Conservation (phyloP, 257 asterid genomes). For the Leonotis leonurus region DNA sequence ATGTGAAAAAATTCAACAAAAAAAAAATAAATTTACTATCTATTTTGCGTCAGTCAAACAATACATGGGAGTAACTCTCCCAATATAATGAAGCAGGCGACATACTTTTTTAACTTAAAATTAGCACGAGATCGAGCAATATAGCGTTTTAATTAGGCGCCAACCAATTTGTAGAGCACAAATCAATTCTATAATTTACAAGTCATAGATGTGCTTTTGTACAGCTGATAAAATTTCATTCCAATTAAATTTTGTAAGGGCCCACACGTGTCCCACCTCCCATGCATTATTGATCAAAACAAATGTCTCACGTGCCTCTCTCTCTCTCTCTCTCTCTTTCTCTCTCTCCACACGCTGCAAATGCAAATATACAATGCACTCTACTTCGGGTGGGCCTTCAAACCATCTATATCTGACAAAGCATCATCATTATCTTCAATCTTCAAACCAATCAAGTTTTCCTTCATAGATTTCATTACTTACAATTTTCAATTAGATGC, state of each 20-base stretch:
- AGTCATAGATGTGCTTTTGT: too few species aligned
- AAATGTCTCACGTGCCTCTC: slow-evolving; percentile 24
- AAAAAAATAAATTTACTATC: too few species aligned
- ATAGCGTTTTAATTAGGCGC: too few species aligned
- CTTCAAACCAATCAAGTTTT: slow-evolving; percentile 3
- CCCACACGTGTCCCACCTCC: slow-evolving; percentile 32
- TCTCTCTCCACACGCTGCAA: slow-evolving; percentile 8
- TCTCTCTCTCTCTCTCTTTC: slow-evolving; percentile 10
- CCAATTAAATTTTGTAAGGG: slow-evolving; percentile 13
- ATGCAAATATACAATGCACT: slow-evolving; percentile 20
- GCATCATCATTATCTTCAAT: slow-evolving; percentile 30
- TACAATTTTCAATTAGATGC: too few species aligned
- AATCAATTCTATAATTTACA: too few species aligned
- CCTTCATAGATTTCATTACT: neutral
- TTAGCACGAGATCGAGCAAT: too few species aligned
- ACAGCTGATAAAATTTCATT: neutral
- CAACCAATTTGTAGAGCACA: too few species aligned
- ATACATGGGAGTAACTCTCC: too few species aligned
- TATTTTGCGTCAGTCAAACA: too few species aligned
- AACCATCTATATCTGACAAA: slow-evolving; percentile 19
- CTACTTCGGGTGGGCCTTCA: slow-evolving; percentile 31
- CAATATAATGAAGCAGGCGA: too few species aligned
- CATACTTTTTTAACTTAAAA: too few species aligned
- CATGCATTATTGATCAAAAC: slow-evolving; percentile 26
- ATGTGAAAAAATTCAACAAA: too few species aligned